Conservation (phyloP, 1,139 yeast genomes). For the Yamadazyma kanchanaburiensis region DNA sequence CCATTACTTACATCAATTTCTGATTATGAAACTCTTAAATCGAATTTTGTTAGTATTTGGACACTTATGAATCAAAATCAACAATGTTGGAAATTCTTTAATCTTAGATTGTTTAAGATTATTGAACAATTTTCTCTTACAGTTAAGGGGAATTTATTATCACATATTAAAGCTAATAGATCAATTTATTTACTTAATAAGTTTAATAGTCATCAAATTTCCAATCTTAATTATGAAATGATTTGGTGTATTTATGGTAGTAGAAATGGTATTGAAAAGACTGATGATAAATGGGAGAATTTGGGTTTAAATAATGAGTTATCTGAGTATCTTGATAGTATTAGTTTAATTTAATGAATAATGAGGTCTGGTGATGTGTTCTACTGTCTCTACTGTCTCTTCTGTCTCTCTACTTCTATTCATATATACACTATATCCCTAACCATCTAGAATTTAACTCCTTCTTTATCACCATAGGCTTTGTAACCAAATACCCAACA, state of each 20-base stretch:
- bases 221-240: slow-evolving; percentile 39
- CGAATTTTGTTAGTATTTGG: slow-evolving; percentile 26
- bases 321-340: slow-evolving; percentile 17
- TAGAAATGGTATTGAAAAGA: slow-evolving; percentile 15
- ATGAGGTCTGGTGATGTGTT: too few species aligned
- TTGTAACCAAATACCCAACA: slow-evolving; percentile 39
- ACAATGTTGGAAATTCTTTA: slow-evolving; percentile 21
- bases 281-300: slow-evolving; percentile 20
- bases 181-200: slow-evolving; percentile 31
- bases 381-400: too few species aligned
- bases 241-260: slow-evolving; percentile 38
- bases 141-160: slow-evolving; percentile 11
- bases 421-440: too few species aligned
- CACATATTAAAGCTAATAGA: slow-evolving; percentile 9
- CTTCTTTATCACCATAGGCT: slow-evolving; percentile 58
- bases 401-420: too few species aligned
- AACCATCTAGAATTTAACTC: slow-evolving; percentile 38
- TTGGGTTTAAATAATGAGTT: slow-evolving; percentile 27
- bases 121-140: slow-evolving; percentile 27
- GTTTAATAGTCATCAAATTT: slow-evolving; percentile 37
- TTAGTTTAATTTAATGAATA: too few species aligned
- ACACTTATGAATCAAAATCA: slow-evolving; percentile 17
- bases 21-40: slow-evolving; percentile 31
- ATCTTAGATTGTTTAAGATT: slow-evolving; percentile 26
- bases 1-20: slow-evolving; percentile 30